These are phyloP conservation scores for Dipodascopsis uninucleata DNA, from an alignment of 805 yeast genomes.

Conservation along the genomic window DNA sequence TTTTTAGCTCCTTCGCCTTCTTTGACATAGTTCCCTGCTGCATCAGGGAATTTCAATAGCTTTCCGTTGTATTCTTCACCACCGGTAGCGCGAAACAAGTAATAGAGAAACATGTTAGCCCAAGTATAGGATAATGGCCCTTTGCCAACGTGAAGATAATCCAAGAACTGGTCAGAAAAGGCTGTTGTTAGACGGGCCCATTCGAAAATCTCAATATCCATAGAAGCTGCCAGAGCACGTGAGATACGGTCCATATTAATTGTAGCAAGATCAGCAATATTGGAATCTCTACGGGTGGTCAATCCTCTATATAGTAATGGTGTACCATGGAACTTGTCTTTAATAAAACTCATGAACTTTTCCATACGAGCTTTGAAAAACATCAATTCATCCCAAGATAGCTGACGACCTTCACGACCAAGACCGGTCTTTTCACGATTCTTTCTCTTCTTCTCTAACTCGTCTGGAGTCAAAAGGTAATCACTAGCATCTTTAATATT, in stretches of 20 bases:
- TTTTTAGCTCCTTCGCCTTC: slow-evolving; percentile 5
- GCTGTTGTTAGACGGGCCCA: slow-evolving; percentile 20
- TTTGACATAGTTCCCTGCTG: slow-evolving; percentile 8
- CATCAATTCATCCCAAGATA: slow-evolving; percentile 22
- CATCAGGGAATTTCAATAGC: slow-evolving; percentile 9
- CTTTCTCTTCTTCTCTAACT: background rate
- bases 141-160: slow-evolving; percentile 14
- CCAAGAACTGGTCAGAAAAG: slow-evolving; percentile 16
- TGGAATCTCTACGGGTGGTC: slow-evolving; percentile 18
- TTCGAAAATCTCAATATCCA: slow-evolving; percentile 22
- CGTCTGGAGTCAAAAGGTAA: slow-evolving; percentile 4
- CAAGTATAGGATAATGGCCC: slow-evolving; percentile 17
- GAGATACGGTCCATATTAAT: slow-evolving; percentile 21
- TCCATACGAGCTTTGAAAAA: slow-evolving; percentile 19
- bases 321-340: slow-evolving; percentile 13
- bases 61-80: slow-evolving; percentile 15
- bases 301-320: slow-evolving; percentile 23
- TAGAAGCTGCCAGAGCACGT: slow-evolving; percentile 11
- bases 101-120: slow-evolving; percentile 17
- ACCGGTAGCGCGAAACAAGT: slow-evolving; percentile 25
- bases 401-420: slow-evolving; percentile 24
- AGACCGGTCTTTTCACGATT: slow-evolving; percentile 9
- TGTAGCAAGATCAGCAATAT: slow-evolving; percentile 9
- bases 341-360: slow-evolving; percentile 11
- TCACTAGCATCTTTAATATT: slow-evolving; percentile 10